Evolutionary conservation across 768 basidiomycete species (phyloP).

Genomic region (Guyanaporus albipodus): DNA sequence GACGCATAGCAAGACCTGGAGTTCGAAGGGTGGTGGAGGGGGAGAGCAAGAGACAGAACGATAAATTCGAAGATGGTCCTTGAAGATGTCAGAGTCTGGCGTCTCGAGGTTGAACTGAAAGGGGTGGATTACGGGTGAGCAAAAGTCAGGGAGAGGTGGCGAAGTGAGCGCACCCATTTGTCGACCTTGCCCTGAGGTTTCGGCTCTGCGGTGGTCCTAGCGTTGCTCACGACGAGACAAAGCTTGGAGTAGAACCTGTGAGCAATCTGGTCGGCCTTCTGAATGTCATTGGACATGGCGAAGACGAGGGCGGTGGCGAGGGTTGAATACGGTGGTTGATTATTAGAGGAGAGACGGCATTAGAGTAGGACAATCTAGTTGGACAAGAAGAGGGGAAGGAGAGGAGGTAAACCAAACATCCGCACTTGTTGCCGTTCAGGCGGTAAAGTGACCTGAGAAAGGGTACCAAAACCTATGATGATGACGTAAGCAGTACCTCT

Average conservation of each 20-base stretch:
- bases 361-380: conserved; percentile 27
- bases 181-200: conserved; percentile 51
- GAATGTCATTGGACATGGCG: conserved; percentile 51
- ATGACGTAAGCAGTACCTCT: conserved; percentile 26
- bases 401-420: conserved; percentile 21
- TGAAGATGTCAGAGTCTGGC: conserved; percentile 66
- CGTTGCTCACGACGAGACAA: conserved; percentile 68
- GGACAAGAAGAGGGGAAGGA: conserved; percentile 6
- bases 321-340: conserved; percentile 1
- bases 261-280: conserved; percentile 83
- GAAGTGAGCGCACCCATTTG: conserved; percentile 65
- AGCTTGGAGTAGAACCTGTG: conserved; percentile 82
- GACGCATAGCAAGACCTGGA: conserved; percentile 66
- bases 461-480: conserved; percentile 8
- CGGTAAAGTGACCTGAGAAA: conserved; percentile 14
- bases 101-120: conserved; percentile 83
- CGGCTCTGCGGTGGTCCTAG: conserved; percentile 57
- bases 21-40: conserved; percentile 46
- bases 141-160: background rate
- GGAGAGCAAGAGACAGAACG: conserved; percentile 41
- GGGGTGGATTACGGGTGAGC: background rate
- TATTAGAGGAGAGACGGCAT: conserved; percentile 29
- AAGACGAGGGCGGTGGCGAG: conserved; percentile 6
- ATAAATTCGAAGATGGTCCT: conserved; percentile 56
- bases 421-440: conserved; percentile 16